Evolutionary conservation across 2,329 filamentous ascomycete species (phyloP), one percentile per base, ranked within the genome.

Genomic region (Tricladium varicosporioides): DNA sequence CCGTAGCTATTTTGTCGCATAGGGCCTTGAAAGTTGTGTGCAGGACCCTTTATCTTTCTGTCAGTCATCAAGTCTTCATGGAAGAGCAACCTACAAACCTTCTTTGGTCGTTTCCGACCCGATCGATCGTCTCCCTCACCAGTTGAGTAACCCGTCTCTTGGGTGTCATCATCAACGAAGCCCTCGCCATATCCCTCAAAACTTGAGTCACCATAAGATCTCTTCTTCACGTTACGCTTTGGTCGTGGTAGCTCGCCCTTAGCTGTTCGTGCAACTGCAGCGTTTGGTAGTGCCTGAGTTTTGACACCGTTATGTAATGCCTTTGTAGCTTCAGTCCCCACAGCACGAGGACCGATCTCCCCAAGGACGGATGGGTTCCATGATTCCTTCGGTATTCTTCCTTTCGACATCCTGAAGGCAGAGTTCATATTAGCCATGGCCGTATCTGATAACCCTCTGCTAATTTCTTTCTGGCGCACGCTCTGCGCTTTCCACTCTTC

Each of bases 141-240:
- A 18, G 87, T 89, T 18, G 86, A 89, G 67, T 91, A 87, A n/a
- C 82, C 84, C 14, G 75, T 76, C 11, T 81, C 85, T 55, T 79
- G 83, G 8, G 70, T 71, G 60, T 88, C 87, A 62, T 90, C 87
- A 60, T 91, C 88, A 9, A 80, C 80, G 63, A 80, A 91, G 33
- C 86, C 85, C 63, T 91, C 87, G 46, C 83, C 82, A 66, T 92
- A 92, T 44, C 89, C 88, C 66, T 88, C 85, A 67, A 83, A 92
- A 66, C 86, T 89, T 65, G 79, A 82, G 62, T 92, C 89, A 42
- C 86, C 85, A 69, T 92, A 92, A 60, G 85, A 83, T 48, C 89
- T 81, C 78, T 92, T 92, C 76, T 88, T 90, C 60, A 83, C 80
- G 54, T 79, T 76, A 48, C 89, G 80, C 64, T 86, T 85, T 33